These are phyloP conservation scores for Alternaria dauci DNA, from an alignment of 2,329 filamentous ascomycete genomes.

Conservation along the genomic window DNA sequence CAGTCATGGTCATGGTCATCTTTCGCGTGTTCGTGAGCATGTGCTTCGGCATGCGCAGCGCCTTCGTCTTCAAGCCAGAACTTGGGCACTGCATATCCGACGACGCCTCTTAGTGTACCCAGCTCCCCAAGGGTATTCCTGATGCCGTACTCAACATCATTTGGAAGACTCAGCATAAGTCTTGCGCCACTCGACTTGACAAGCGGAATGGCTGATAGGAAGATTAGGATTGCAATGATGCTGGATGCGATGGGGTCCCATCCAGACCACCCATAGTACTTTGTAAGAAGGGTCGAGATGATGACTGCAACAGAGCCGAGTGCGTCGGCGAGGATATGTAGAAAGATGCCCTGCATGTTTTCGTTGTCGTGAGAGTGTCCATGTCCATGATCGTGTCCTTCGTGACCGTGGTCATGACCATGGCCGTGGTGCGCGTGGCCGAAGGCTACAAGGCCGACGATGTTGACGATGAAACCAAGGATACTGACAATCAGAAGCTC, in stretches of 20 bases:
- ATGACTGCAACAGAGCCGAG: slow-evolving; percentile 95
- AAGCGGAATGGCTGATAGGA: slow-evolving; percentile 87
- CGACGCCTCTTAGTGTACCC: slow-evolving; percentile 81
- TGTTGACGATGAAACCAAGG: slow-evolving; percentile 85
- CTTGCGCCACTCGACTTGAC: slow-evolving; percentile 85
- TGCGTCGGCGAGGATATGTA: slow-evolving; percentile 94
- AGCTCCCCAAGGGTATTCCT: slow-evolving; percentile 87
- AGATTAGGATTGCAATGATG: slow-evolving; percentile 91
- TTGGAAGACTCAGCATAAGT: slow-evolving; percentile 83
- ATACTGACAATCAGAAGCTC: slow-evolving; percentile 91
- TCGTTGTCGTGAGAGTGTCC: slow-evolving; percentile 78
- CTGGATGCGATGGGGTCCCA: slow-evolving; percentile 96
- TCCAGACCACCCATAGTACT: slow-evolving; percentile 87
- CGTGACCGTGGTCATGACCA: slow-evolving; percentile 56
- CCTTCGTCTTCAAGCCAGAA: slow-evolving; percentile 87
- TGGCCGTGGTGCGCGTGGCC: slow-evolving; percentile 66
- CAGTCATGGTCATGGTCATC: slow-evolving; percentile 45
- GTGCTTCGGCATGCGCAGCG: slow-evolving; percentile 51
- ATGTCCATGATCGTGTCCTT: slow-evolving; percentile 42
- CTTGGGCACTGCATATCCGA: slow-evolving; percentile 83
- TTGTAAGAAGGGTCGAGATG: slow-evolving; percentile 85
- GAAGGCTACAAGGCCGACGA: slow-evolving; percentile 90
- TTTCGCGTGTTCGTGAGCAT: slow-evolving; percentile 45
- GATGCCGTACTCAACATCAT: slow-evolving; percentile 84
- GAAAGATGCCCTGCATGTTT: slow-evolving; percentile 97